A percentile compares a stretch with the other conserved stretches of the same genome.
Conservation (phyloP, 2,329 filamentous ascomycete genomes). For the Mollisiaceae sp. region DNA sequence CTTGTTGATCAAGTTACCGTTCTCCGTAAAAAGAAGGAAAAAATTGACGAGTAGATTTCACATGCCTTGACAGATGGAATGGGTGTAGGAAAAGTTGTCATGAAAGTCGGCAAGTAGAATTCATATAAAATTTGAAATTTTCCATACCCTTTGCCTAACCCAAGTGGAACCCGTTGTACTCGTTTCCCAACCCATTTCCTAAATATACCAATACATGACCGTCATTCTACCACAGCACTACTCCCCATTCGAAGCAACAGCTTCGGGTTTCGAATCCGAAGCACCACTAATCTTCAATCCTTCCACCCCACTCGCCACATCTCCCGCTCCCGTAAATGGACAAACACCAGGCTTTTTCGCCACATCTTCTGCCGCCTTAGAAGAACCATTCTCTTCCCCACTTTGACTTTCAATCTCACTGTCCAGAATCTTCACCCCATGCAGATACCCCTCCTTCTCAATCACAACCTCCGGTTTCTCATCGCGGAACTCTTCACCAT, state of each 20-base stretch:
- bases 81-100: neutral
- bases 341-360: neutral
- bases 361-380: neutral
- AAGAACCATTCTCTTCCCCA: conserved; percentile 32
- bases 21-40: neutral
- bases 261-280: neutral
- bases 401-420: conserved; percentile 42
- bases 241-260: neutral
- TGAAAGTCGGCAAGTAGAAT: conserved; percentile 4
- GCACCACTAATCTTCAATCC: neutral
- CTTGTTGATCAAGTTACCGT: neutral
- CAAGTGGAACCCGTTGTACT: neutral
- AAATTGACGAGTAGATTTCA: neutral
- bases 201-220: neutral
- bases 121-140: conserved; percentile 1
- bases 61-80: neutral
- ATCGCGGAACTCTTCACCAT: conserved; percentile 42
- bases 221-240: neutral
- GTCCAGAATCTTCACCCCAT: conserved; percentile 63
- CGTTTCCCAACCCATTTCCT: neutral
- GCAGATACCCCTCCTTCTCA: conserved; percentile 67
- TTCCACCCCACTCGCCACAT: neutral
- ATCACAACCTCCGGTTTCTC: conserved; percentile 54
- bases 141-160: neutral
- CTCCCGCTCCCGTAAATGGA: conserved; percentile 3